phyloP scores from a whole-genome alignment of 768 basidiomycete genomes.

The Hebeloma cylindrosporum region DNA sequence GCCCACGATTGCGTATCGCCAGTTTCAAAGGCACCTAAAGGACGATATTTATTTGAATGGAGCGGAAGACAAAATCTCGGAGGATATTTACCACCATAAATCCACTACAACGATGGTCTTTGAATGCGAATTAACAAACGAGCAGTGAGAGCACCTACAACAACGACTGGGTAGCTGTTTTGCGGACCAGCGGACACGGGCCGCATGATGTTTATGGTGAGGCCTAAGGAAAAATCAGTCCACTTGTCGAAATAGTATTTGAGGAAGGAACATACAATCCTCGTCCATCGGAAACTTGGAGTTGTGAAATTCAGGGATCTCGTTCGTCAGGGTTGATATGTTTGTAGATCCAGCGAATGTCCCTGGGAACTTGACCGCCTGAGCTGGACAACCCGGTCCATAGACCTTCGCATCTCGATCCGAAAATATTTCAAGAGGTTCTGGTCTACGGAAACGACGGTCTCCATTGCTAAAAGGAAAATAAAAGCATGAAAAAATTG shows the following conservation, averaged over 20 bases:
- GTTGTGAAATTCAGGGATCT: slow-evolving; percentile 30
- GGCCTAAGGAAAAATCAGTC: slow-evolving; percentile 1
- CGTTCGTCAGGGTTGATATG: no score
- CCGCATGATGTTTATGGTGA: slow-evolving; percentile 50
- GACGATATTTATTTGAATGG: slow-evolving; percentile 4
- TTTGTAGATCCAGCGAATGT: no score
- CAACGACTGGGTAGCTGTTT: slow-evolving; percentile 51
- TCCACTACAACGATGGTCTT: no score
- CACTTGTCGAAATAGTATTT: background rate
- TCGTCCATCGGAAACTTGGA: slow-evolving; percentile 34
- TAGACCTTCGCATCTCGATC: no score
- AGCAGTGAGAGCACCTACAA: slow-evolving; percentile 28
- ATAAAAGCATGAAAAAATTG: background rate
- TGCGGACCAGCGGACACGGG: slow-evolving; percentile 38
- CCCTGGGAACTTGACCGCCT: no score
- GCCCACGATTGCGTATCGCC: slow-evolving; percentile 29
- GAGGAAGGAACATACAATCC: slow-evolving; percentile 50
- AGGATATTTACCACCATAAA: slow-evolving; percentile 43
- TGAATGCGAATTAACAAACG: no score
- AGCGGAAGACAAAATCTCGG: slow-evolving; percentile 17
- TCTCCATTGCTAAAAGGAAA: slow-evolving; percentile 32
- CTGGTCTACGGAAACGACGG: slow-evolving; percentile 31
- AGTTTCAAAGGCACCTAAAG: slow-evolving; percentile 16
- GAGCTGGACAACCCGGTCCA: no score
- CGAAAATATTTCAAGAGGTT: no score